Evolutionary conservation across 2,329 filamentous ascomycete species (phyloP).

Genomic region (Colletotrichum sp.): DNA sequence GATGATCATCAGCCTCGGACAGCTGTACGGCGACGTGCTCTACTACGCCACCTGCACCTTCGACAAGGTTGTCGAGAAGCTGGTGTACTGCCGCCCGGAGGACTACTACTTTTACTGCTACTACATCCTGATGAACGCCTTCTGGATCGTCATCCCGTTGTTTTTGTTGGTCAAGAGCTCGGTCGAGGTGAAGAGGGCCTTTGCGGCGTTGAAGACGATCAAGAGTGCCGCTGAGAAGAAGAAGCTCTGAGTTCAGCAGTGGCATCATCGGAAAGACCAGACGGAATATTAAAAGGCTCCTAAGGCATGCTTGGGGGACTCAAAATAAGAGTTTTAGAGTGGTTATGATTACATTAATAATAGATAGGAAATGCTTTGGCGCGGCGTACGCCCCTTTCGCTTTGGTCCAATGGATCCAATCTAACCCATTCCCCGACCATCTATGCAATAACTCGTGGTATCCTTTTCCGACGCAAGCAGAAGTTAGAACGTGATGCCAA

Average conservation of each 20-base stretch:
- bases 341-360: background rate
- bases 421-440: background rate
- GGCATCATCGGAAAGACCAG: accelerated
- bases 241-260: background rate
- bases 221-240: background rate
- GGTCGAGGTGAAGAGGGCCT: constrained; percentile 26
- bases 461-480: background rate
- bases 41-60: constrained; percentile 56
- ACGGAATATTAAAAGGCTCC: accelerated
- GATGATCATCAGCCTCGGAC: constrained; percentile 49
- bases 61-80: constrained; percentile 41
- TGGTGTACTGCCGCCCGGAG: constrained; percentile 56
- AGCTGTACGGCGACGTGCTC: constrained; percentile 57
- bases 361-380: background rate
- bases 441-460: background rate
- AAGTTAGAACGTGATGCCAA: accelerated
- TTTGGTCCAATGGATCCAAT: background rate
- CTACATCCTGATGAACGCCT: constrained; percentile 55
- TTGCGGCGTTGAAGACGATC: constrained; percentile 29
- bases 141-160: constrained; percentile 58
- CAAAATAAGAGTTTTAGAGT: background rate
- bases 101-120: constrained; percentile 58
- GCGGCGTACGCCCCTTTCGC: no score
- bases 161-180: constrained; percentile 35
- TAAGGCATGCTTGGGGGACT: background rate